Base-by-base conservation (phyloP, 2,329 filamentous ascomycete species). In the Xylariaceae sp. region DNA sequence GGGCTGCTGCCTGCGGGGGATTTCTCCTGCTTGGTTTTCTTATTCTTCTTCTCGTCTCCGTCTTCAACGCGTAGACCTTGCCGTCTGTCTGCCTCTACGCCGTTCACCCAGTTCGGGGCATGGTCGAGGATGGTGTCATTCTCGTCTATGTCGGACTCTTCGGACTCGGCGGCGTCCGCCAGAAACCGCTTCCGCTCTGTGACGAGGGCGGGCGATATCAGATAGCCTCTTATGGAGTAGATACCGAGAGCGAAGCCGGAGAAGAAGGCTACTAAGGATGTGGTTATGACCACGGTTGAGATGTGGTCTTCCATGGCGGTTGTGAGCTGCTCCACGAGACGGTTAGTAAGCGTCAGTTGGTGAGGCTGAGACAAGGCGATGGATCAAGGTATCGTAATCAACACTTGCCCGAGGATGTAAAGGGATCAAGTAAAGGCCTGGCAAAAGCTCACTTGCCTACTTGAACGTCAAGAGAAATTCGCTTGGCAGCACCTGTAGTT, bases 221-320 rank as follows among this genome's bases (percentile, higher is more conserved):
- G 67, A 72, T 83, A 84, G 51, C 82, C 81, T 51, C 71, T 78
- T 55, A 81, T 80, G 16, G 84, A 79, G 72, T 91, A 91, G 54
- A 96, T 74, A 57, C 89, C 90, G 13, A 96, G 80, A 36, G 91
- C 83, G 73, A 93, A 96, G 63, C 92, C 92, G 1, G 83, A 81
- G 48, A 94, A 69, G 60, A 89, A 84, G 57, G 87, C 82, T 51
- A 93, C 74, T 56, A 95, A 80, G 58, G 86, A 85, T 16, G 89
- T 91, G 49, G 86, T 73, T 42, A 91, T 76, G 52, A 91, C 77
- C 55, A 82, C 80, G 13, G 77, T 75, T 43, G 75, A 72, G 54
- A 31, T 11, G 42, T 2, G 22, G 31, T 42, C 31, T 13, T 48
- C 14, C 22, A 51, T 50, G 42, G 44, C 34, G 51, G 56, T 58